Evolutionary conservation across 2,329 filamentous ascomycete species (phyloP), one percentile per base, ranked within the genome.

Genomic region (Ceratocystis colombiana): DNA sequence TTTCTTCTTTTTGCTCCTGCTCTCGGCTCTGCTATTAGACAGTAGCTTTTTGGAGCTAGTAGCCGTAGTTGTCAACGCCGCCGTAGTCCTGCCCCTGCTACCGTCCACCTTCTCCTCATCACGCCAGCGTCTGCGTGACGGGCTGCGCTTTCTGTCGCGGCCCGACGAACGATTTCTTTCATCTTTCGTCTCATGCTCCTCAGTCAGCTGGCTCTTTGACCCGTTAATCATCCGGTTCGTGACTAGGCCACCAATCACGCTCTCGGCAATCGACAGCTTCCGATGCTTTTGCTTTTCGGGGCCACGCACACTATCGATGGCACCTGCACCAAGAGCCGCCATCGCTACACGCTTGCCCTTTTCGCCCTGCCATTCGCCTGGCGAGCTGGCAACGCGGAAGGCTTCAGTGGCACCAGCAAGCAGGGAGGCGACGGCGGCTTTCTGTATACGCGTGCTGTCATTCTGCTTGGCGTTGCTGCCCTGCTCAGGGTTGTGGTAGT

Each of bases 311-410:
- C 86, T 85, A 74, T 96, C 90, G 68, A 96, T 88, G 67, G 90
- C 89, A 70, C 89, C 93, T 68, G 93, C 91, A 76, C 90, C 88
- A 30, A 84, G 82, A 30, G 93, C 93, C 61, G 91, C 92, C 25
- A 93, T 96, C 62, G 96, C 82, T 68, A 97, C 84, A 64, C 93
- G 90, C 79, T 91, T 94, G 70, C 91, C 90, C 77, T 96, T 96
- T 69, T 89, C 88, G 46, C 92, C 93, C 69, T 87, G 88, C 91
- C 92, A 96, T 55, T 87, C 84, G 65, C 93, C 93, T 1, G 90
- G 88, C 69, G 94, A 88, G 72, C 93, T 96, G 74, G 92, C 87
- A 66, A 91, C 87, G 69, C 90, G 88, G 80, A 96, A 96, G 53
- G 93, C 93, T 76, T 96, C 92, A 65, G 91, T 88, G 50, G 92